Conservation (phyloP, 768 basidiomycete species). For the Tylopilus vinaceipallidus region DNA sequence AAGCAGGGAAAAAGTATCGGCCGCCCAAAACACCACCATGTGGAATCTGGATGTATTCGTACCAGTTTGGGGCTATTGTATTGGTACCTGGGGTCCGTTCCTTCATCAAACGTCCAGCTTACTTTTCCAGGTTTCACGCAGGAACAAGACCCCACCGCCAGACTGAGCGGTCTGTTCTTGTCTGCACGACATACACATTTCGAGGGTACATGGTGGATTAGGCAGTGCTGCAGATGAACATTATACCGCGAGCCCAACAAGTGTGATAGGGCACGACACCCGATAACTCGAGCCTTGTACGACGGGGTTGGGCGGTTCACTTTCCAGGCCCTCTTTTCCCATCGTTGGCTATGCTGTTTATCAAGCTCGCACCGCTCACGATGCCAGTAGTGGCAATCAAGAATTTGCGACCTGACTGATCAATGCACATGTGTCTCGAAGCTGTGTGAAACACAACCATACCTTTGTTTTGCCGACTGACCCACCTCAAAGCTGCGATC, state of each 20-base stretch:
- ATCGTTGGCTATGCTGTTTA: constrained; percentile 62
- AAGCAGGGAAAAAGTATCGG: constrained; percentile 2
- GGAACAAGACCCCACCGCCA: background rate
- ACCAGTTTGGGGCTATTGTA: background rate
- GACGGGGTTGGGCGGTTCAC: constrained; percentile 40
- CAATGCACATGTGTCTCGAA: constrained; percentile 3
- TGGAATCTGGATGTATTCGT: background rate
- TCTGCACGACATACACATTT: no score
- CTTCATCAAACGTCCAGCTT: constrained; percentile 36
- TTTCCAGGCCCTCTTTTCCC: constrained; percentile 26
- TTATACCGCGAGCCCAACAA: constrained; percentile 11
- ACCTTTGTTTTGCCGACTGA: constrained; percentile 83
- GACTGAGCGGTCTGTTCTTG: background rate
- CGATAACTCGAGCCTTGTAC: constrained; percentile 10
- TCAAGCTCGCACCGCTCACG: constrained; percentile 70
- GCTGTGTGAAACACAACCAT: constrained; percentile 10
- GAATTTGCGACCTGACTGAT: constrained; percentile 70
- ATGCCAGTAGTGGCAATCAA: constrained; percentile 92
- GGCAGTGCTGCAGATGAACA: constrained; percentile 10
- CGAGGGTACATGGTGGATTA: constrained; percentile 11
- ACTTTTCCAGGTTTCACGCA: no score
- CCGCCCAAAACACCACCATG: constrained; percentile 7
- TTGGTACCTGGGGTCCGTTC: constrained; percentile 14
- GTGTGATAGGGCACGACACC: constrained; percentile 11
- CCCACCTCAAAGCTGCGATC: constrained; percentile 93